Evolutionary conservation across 371 early-diverging fungal genomes (phyloP).

Genomic region (Chytridiales sp.): DNA sequence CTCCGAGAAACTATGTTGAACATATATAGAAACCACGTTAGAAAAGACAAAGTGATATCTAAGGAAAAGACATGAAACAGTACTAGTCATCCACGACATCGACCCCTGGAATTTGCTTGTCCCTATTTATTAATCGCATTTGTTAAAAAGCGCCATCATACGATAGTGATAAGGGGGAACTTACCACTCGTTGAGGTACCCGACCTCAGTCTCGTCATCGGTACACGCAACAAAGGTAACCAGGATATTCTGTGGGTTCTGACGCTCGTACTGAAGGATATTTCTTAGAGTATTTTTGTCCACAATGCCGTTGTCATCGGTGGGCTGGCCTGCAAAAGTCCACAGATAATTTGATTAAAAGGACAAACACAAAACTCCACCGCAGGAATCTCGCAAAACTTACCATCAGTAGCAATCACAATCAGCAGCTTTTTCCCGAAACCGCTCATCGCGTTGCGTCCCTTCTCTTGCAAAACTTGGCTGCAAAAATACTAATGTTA

Average conservation of each 20-base stretch:
- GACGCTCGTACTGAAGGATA: slow-evolving; percentile 1
- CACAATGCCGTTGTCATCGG: neutral
- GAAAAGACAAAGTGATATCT: too few species aligned
- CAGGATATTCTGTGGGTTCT: neutral
- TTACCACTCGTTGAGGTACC: slow-evolving; percentile 16
- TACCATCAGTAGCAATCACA: slow-evolving; percentile 18
- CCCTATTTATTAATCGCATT: too few species aligned
- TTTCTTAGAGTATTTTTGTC: slow-evolving; percentile 4
- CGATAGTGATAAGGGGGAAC: too few species aligned
- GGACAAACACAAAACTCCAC: too few species aligned
- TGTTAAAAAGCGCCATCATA: too few species aligned
- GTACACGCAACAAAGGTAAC: slow-evolving; percentile 21
- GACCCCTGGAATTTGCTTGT: slow-evolving; percentile 1
- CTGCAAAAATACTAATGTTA: too few species aligned
- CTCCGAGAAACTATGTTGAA: slow-evolving; percentile 2
- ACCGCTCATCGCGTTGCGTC: neutral
- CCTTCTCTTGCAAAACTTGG: slow-evolving; percentile 7
- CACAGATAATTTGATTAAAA: too few species aligned
- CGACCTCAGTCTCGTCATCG: slow-evolving; percentile 9
- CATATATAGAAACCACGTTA: too few species aligned
- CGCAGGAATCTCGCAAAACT: too few species aligned
- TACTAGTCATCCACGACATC: slow-evolving; percentile 24
- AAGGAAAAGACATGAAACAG: too few species aligned
- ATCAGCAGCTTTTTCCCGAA: slow-evolving; percentile 7
- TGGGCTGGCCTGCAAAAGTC: slow-evolving; percentile 5